These are phyloP conservation scores for Gossypium davidsonii DNA, from an alignment of 441 rosid species.

Conservation along the genomic window DNA sequence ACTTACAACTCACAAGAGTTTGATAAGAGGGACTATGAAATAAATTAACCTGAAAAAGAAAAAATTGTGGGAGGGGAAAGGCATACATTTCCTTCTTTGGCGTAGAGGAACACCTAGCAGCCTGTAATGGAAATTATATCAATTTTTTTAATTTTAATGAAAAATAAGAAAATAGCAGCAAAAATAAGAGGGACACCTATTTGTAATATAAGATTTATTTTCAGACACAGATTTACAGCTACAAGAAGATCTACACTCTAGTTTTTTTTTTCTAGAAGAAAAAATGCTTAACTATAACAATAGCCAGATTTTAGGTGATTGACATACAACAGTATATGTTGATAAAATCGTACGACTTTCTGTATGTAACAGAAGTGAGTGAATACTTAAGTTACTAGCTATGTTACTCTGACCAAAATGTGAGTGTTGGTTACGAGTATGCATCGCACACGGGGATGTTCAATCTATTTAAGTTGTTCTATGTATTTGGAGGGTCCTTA, in stretches of 20 bases:
- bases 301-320: neutral
- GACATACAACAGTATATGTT: neutral
- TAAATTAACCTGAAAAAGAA: neutral
- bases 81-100: slow-evolving; percentile 55
- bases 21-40: neutral
- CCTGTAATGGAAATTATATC: slow-evolving; percentile 39
- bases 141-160: neutral
- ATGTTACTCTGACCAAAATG: neutral
- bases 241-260: neutral
- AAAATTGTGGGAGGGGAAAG: neutral
- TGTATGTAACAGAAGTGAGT: neutral
- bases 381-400: neutral
- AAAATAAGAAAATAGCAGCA: neutral
- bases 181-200: neutral
- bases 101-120: slow-evolving; percentile 60
- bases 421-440: neutral
- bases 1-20: slow-evolving; percentile 1
- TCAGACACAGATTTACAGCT: neutral
- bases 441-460: neutral
- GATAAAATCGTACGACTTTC: neutral
- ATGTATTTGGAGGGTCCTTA: neutral
- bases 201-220: neutral
- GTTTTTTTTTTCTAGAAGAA: neutral
- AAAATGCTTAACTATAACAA: neutral
- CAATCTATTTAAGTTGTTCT: neutral